Base-by-base conservation (phyloP, 805 yeast species). In the Suhomyces sp. region DNA sequence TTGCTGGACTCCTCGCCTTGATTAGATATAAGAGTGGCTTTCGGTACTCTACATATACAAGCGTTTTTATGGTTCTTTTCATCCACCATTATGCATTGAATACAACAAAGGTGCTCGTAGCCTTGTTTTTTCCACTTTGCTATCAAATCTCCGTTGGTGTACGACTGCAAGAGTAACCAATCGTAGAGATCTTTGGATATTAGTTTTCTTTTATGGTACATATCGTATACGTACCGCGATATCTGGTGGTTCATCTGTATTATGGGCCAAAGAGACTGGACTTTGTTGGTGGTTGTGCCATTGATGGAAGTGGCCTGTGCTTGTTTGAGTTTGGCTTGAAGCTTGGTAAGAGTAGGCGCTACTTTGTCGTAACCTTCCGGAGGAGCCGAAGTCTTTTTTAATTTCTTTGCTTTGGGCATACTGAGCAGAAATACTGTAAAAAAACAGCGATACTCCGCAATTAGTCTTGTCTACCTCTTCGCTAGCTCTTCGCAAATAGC, bases 1-100 rank as follows among this genome's bases (percentile, higher is more conserved):
- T 55, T 60, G 19, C 55, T 48, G 8, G 50, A 53, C 13, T 55
- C 62, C 2, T 61, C 67, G 4, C 68, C 67, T 35, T 54, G 51
- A 47, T 61, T 53, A 25, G 59, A 64, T 29, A 60, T 71, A 68
- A 83, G 63, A 3, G 76, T 81, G 1, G 78, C 78, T 57, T 82
- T 77, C 1, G 97, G 96, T 2, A 91, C 96, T 50, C 97, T 71
- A 63, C 97, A 91, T 19, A 91, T 82, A 67, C 97, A 91, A 0
- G 90, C 81, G 5, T 82, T 78, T 41, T 59, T 60, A 59, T 85
- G 87, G 58, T 81, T 81, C 44, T 78, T 83, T 55, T 86, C 90
- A 37, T 67, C 67, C 24, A 76, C 76, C 60, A 81, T 82, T 31
- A 91, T 89, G 64, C 97, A 91, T 56, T 80, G 77, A 53, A 91